Base-by-base conservation (phyloP, 129 eudicot species). In the Lactuca saligna region DNA sequence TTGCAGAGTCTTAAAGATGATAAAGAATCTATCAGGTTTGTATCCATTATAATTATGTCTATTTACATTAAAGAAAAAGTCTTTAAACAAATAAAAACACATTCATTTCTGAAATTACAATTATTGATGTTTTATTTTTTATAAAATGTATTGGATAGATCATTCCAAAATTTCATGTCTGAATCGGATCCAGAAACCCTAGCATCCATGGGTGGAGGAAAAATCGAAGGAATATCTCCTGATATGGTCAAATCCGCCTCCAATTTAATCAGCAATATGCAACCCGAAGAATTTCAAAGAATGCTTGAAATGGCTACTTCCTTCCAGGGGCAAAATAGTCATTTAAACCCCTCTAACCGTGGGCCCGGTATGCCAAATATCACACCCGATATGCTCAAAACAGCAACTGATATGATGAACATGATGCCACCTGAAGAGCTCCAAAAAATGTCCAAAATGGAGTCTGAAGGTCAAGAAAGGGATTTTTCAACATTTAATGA, bases 361-460 rank as follows among this genome's bases (percentile, higher is more conserved):
- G 96, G 89, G 12, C 61, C 90, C 29, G 78, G 73, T 72, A 87
- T 85, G 51, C 80, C 84, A 37, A 71, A 80, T 54, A 25, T 86
- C 66, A 53, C 85, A 14, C 94, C 97, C 15, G 94, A 86, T 44
- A 84, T 89, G 90, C 75, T 89, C 15, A 89, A 86, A 67, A 75
- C 82, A 57, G 97, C 97, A 33, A 72, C 81, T 75, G 94, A 84
- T 29, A 82, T 89, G 94, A 86, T 86, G 97, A 66, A 80, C 69
- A 89, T 84, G 61, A 82, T 89, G 91, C 75, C 97, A 35, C 72
- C 88, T 3, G 91, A 82, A 64, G 94, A 90, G 39, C 70, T 75
- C 17, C 81, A 80, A 48, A 84, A 72, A 64, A 90, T 90, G 97
- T 77, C 84, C 73, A 82, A 80, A 68, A 84, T 82, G 85, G 33